These are phyloP conservation scores for Glaciozyma antarctica DNA, from an alignment of 768 basidiomycete genomes.

Conservation along the genomic window DNA sequence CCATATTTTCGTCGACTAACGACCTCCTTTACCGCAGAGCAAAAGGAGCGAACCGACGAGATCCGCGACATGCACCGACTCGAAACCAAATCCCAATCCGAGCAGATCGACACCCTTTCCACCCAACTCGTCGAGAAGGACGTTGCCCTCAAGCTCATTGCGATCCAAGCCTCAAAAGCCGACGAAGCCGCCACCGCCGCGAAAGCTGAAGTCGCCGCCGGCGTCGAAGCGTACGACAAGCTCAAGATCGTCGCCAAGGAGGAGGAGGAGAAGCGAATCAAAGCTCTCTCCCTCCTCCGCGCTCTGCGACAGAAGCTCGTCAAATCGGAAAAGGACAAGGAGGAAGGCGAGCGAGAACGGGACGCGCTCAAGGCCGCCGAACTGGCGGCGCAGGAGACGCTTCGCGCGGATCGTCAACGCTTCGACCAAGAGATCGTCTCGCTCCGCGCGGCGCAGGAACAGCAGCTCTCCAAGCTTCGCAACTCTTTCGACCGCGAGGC, in stretches of 20 bases:
- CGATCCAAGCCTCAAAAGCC: constrained; percentile 56
- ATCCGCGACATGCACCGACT: constrained; percentile 70
- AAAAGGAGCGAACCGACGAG: constrained; percentile 75
- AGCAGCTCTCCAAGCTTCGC: constrained; percentile 44
- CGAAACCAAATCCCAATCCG: constrained; percentile 67
- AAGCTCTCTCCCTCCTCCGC: constrained; percentile 84
- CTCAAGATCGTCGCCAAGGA: constrained; percentile 63
- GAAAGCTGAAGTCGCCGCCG: constrained; percentile 48
- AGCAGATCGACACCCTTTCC: constrained; percentile 61
- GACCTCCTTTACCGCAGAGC: constrained; percentile 48
- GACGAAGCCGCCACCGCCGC: constrained; percentile 53
- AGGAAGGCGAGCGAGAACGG: constrained; percentile 42
- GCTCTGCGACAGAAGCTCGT: constrained; percentile 95
- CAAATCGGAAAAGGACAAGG: constrained; percentile 73
- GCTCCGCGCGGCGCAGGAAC: constrained; percentile 36
- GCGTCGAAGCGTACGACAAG: constrained; percentile 51
- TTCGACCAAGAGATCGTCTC: constrained; percentile 35
- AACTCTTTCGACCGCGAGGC: constrained; percentile 33
- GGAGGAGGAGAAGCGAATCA: constrained; percentile 93
- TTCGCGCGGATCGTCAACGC: constrained; percentile 24
- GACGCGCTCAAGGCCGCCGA: constrained; percentile 48
- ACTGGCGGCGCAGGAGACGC: constrained; percentile 54
- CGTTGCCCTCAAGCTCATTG: constrained; percentile 58
- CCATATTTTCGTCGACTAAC: background rate
- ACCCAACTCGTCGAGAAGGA: constrained; percentile 63